Evolutionary conservation across 768 basidiomycete genomes (phyloP), one percentile per base, ranked within the genome.

Genomic region (Kwoniella bestiolae): DNA sequence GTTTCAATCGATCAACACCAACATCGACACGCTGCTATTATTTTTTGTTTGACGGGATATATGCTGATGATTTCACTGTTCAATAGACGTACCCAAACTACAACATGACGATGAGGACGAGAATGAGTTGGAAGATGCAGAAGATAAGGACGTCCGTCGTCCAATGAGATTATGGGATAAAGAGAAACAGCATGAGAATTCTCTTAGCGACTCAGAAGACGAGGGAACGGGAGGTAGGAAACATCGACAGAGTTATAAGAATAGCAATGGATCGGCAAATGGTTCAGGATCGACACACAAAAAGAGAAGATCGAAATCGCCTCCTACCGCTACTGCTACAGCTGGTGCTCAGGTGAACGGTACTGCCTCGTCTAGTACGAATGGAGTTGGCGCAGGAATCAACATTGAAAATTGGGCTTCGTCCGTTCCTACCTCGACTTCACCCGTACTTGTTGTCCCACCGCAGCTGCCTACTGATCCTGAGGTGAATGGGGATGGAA

Each of bases 151-250:
- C 75, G 86, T 86, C 11, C 86, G 94, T 55, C 86, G 91, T 70
- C 88, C 90, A 25, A 83, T 86, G 71, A 86, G 89, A 16, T 81
- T 92, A 8, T 86, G 94, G 34, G 95, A 99, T 78, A 86, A 88
- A 25, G 85, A 89, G 25, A 85, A 90, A 66, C 93, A 94, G 78
- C 87, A 86, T 4, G 92, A 95, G 44, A 90, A 90, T 23, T 92
- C 94, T 75, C 85, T 96, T 12, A 96, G 93, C 6, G 96, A 99
- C 80, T 98, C 96, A 1, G 96, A 99, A 69, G 96, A 99, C 78
- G 96, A 99, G 82, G 94, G 92, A 18, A 90, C 90, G 72, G 94
- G 91, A 49, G 91, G 89, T 1, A 86, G 94, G 35, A 74, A 64
- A 65, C 80, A 82, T 67, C 75, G 80, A 18, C 79, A 77, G 56